Percentiles rank a stretch among this genome's conserved stretches.
Conservation (phyloP, 1,139 yeast genomes). For the Hanseniaspora uvarum region DNA sequence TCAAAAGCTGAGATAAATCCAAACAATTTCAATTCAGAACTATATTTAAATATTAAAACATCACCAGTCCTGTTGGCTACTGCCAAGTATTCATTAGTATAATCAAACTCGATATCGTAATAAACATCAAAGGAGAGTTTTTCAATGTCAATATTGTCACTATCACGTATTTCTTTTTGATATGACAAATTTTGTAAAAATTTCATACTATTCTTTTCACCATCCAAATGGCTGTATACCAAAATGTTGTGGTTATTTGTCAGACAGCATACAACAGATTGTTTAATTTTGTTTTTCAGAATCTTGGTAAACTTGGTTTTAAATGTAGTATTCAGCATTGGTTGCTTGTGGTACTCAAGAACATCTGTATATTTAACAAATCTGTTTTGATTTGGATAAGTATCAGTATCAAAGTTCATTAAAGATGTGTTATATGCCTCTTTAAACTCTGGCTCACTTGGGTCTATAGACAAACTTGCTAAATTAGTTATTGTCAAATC, state of each 20-base stretch:
- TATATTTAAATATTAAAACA: constrained; percentile 6
- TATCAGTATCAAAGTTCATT: not conserved
- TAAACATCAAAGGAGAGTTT: not conserved
- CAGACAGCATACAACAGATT: constrained; percentile 1
- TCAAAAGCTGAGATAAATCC: not conserved
- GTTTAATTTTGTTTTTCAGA: not conserved
- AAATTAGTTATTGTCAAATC: not conserved
- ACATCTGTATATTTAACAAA: not conserved
- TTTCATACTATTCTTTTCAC: not conserved
- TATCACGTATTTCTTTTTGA: not conserved
- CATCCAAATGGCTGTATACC: not conserved
- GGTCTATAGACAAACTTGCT: not conserved
- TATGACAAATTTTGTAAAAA: constrained; percentile 10
- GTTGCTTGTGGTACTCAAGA: not conserved
- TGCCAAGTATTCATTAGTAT: constrained; percentile 1
- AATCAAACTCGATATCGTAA: constrained; percentile 12
- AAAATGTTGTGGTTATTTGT: constrained; percentile 12
- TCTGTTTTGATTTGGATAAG: not conserved
- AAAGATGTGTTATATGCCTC: not conserved
- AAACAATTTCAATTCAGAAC: not conserved
- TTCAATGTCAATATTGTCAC: not conserved
- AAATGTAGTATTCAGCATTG: not conserved
- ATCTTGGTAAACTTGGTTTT: not conserved
- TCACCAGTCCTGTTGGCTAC: constrained; percentile 6
- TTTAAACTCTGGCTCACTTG: not conserved